These are phyloP conservation scores for Cutaneotrichosporon curvatum DNA, from an alignment of 1,284 basidiomycete species.

Conservation along the genomic window DNA sequence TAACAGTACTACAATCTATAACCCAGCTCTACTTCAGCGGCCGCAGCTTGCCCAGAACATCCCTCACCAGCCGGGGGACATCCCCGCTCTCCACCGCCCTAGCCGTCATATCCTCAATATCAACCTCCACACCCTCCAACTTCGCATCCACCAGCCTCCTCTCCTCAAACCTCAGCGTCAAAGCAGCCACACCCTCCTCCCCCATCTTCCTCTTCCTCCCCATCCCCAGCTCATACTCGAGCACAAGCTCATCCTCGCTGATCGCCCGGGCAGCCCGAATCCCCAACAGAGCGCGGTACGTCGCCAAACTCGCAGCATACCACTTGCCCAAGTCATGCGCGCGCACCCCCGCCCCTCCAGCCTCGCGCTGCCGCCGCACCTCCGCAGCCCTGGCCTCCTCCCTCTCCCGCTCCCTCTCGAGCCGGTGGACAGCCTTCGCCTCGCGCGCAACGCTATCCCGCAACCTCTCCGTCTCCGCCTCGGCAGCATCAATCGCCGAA, in stretches of 20 bases:
- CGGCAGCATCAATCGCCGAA: constrained; percentile 52
- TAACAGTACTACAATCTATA: too few species aligned
- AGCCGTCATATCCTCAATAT: too few species aligned
- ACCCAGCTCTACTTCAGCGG: too few species aligned
- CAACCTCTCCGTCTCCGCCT: constrained; percentile 51
- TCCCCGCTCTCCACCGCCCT: too few species aligned
- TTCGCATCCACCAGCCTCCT: too few species aligned
- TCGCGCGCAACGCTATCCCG: constrained; percentile 55
- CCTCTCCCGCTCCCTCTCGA: constrained; percentile 59
- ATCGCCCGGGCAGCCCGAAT: constrained; percentile 56
- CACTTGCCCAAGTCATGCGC: constrained; percentile 44
- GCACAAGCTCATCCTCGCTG: constrained; percentile 65
- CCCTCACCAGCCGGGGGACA: too few species aligned
- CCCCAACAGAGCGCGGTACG: constrained; percentile 59
- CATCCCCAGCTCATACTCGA: constrained; percentile 52
- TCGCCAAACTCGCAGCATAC: constrained; percentile 57
- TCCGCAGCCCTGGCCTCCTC: constrained; percentile 61
- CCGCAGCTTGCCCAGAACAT: too few species aligned
- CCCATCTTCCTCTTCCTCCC: too few species aligned
- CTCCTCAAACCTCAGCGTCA: constrained; percentile 26
- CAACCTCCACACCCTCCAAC: too few species aligned
- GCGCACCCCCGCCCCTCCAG: constrained; percentile 48
- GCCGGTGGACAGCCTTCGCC: constrained; percentile 55
- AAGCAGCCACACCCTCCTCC: constrained; percentile 19
- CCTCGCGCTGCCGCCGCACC: constrained; percentile 47